Conservation (phyloP, 192 early-diverging fungal species). For the Phycomyces blakesleeanus region DNA sequence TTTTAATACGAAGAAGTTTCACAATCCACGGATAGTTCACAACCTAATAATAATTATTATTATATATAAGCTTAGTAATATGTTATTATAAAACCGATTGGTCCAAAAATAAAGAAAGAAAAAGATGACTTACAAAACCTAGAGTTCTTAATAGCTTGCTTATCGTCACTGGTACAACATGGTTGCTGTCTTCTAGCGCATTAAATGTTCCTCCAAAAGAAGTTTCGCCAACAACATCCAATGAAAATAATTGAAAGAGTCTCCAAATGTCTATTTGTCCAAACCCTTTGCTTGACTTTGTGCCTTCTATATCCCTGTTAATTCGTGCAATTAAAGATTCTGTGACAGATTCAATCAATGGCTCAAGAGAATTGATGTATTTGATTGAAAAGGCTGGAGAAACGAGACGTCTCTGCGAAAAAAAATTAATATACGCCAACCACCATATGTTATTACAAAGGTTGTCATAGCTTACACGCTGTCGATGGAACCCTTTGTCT, state of each 20-base stretch:
- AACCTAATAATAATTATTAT: no score
- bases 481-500: conserved; percentile 38
- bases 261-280: conserved; percentile 37
- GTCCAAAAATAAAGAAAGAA: not conserved
- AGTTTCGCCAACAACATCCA: conserved; percentile 52
- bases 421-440: no score
- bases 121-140: not conserved
- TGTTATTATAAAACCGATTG: not conserved
- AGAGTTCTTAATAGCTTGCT: conserved; percentile 7
- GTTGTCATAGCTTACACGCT: conserved; percentile 12
- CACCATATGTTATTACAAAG: no score
- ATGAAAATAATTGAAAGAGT: conserved; percentile 27
- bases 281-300: conserved; percentile 7
- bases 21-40: no score
- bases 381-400: conserved; percentile 49
- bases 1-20: no score
- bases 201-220: conserved; percentile 50
- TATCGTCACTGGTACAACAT: conserved; percentile 38
- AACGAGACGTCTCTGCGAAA: conserved; percentile 44
- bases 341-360: conserved; percentile 32
- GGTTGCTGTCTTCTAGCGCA: conserved; percentile 39
- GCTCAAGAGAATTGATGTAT: conserved; percentile 46
- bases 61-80: conserved; percentile 2
- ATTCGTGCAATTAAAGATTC: conserved; percentile 30
- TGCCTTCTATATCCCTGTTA: conserved; percentile 20